A percentile compares a stretch with the other conserved stretches of the same genome.
phyloP scores from a whole-genome alignment of 768 basidiomycete genomes.

The Leccinum disarticulatum region DNA sequence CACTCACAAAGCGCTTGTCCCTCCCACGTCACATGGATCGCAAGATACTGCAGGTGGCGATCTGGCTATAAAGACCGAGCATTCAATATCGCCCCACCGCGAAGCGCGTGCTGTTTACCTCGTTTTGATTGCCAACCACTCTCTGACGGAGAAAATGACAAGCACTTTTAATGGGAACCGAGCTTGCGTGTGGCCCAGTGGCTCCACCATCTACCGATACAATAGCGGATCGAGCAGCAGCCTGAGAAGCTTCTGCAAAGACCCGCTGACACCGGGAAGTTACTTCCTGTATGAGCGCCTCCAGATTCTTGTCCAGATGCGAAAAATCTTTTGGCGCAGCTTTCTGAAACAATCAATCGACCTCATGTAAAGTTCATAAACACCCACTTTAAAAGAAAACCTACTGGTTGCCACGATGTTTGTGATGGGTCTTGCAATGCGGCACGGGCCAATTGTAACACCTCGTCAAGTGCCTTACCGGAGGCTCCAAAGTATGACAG shows the following conservation, averaged over 20 bases:
- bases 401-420: conserved; percentile 53
- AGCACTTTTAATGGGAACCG: conserved; percentile 29
- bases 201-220: conserved; percentile 35
- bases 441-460: conserved; percentile 48
- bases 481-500: conserved; percentile 27
- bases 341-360: conserved; percentile 41
- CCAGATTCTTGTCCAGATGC: conserved; percentile 67
- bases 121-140: conserved; percentile 44
- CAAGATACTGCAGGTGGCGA: conserved; percentile 52
- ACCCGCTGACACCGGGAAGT: conserved; percentile 58
- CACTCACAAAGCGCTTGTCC: conserved; percentile 49
- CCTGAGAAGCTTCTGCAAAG: conserved; percentile 62
- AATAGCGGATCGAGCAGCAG: conserved; percentile 60
- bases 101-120: conserved; percentile 43
- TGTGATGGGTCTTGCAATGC: conserved; percentile 48
- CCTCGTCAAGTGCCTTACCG: conserved; percentile 32
- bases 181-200: conserved; percentile 32
- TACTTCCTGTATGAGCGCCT: conserved; percentile 61
- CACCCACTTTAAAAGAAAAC: conserved; percentile 34
- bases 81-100: conserved; percentile 26
- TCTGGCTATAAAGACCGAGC: conserved; percentile 37
- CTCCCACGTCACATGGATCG: conserved; percentile 42
- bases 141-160: conserved; percentile 52
- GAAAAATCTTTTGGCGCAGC: conserved; percentile 49
- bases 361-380: conserved; percentile 24